Evolutionary conservation across 2,329 filamentous ascomycete species (phyloP).

Genomic region (Truncatella angustata): DNA sequence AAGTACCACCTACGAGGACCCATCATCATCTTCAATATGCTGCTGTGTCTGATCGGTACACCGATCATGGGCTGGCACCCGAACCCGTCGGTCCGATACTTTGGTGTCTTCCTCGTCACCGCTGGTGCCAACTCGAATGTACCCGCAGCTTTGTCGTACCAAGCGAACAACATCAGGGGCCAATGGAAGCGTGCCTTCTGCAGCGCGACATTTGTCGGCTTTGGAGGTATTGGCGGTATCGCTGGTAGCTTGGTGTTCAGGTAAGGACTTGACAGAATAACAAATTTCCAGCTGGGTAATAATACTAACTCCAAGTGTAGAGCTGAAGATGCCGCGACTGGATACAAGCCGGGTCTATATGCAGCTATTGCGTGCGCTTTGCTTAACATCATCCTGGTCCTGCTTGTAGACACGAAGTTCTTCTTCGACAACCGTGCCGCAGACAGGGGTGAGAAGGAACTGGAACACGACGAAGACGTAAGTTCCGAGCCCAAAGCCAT

Average conservation of each 20-base stretch:
- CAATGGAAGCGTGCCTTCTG: constrained; percentile 84
- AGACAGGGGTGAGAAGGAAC: constrained; percentile 49
- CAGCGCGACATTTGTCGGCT: constrained; percentile 71
- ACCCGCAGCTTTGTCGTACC: constrained; percentile 72
- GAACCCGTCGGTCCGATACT: constrained; percentile 59
- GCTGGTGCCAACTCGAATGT: constrained; percentile 77
- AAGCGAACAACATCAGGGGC: constrained; percentile 82
- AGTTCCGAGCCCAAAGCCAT: constrained; percentile 28
- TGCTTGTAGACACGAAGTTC: constrained; percentile 38
- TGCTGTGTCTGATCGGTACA: constrained; percentile 66
- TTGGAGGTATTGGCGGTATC: constrained; percentile 76
- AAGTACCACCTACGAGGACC: constrained; percentile 64
- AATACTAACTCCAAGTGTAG: constrained; percentile 10
- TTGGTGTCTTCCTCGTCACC: constrained; percentile 73
- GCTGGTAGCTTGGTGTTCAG: constrained; percentile 68
- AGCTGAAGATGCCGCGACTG: constrained; percentile 45
- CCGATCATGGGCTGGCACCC: constrained; percentile 69
- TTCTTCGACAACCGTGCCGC: constrained; percentile 46
- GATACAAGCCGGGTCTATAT: constrained; percentile 54
- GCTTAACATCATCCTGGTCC: constrained; percentile 45
- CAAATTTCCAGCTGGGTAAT: not conserved
- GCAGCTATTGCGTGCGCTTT: constrained; percentile 51
- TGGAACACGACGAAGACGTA: constrained; percentile 48
- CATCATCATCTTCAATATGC: constrained; percentile 63
- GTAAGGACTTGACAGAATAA: constrained; percentile 15